phyloP scores from a whole-genome alignment of 192 early-diverging fungal species.

The Haplosporangium gracile region DNA sequence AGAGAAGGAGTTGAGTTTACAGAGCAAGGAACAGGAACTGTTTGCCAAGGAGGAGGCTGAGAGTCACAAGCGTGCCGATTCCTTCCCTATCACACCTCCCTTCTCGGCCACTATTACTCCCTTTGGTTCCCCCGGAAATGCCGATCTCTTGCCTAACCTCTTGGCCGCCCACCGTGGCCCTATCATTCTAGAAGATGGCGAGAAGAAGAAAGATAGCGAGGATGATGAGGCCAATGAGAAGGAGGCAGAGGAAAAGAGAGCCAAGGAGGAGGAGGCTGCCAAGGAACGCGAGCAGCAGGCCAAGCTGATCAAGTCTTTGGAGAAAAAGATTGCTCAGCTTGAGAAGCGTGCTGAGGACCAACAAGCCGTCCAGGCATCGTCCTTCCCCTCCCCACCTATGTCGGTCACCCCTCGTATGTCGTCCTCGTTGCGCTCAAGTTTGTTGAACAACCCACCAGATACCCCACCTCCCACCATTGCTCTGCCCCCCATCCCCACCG shows the following conservation, averaged over 20 bases:
- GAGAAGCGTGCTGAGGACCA: conserved; percentile 36
- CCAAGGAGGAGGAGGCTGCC: background rate
- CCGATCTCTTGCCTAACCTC: conserved; percentile 29
- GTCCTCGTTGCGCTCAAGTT: conserved; percentile 38
- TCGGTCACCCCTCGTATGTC: conserved; percentile 21
- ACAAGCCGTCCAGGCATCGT: background rate
- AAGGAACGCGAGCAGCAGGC: conserved; percentile 36
- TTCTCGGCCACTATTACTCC: conserved; percentile 43
- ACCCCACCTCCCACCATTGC: conserved; percentile 51
- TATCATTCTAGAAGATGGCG: background rate
- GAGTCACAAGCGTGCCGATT: conserved; percentile 14
- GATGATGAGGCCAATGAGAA: background rate
- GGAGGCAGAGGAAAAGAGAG: background rate
- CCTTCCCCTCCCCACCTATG: conserved; percentile 45
- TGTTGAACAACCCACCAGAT: conserved; percentile 44
- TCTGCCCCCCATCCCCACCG: conserved; percentile 40
- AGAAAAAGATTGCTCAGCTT: conserved; percentile 48
- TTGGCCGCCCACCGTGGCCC: conserved; percentile 25
- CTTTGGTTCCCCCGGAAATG: conserved; percentile 39
- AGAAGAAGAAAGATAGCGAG: background rate
- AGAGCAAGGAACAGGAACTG: conserved; percentile 37
- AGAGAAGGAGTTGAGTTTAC: conserved; percentile 28
- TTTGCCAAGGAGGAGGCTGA: conserved; percentile 18
- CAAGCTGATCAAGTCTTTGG: conserved; percentile 45
- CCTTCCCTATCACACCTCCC: conserved; percentile 25